phyloP scores from a whole-genome alignment of 2,329 filamentous ascomycete species.

The Neopestalotiopsis clavispora region DNA sequence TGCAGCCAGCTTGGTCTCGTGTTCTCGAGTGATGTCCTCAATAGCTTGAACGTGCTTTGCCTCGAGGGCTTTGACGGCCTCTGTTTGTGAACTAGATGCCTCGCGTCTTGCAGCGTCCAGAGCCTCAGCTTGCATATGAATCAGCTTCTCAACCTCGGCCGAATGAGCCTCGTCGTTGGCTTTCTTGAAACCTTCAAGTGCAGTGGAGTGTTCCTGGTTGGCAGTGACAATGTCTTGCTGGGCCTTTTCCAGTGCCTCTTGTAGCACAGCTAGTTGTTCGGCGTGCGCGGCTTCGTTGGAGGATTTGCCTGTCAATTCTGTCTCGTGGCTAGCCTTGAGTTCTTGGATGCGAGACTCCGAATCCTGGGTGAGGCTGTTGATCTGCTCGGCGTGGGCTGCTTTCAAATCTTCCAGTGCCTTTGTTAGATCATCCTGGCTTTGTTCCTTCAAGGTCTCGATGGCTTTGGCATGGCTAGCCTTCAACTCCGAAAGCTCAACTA shows the following conservation, averaged over 20 bases:
- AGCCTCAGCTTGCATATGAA: slow-evolving; percentile 47
- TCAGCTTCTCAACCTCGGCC: slow-evolving; percentile 51
- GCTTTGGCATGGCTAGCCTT: slow-evolving; percentile 60
- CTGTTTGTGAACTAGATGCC: slow-evolving; percentile 32
- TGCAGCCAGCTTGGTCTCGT: slow-evolving; percentile 36
- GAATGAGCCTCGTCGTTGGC: slow-evolving; percentile 45
- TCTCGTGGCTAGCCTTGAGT: slow-evolving; percentile 29
- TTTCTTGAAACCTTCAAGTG: slow-evolving; percentile 46
- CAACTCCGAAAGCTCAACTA: slow-evolving; percentile 56
- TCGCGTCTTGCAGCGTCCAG: slow-evolving; percentile 51
- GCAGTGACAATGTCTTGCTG: slow-evolving; percentile 39
- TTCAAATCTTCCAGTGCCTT: slow-evolving; percentile 43
- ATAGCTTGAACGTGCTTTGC: slow-evolving; percentile 52
- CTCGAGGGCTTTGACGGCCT: slow-evolving; percentile 41
- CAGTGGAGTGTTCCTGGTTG: slow-evolving; percentile 38
- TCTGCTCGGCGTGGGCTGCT: slow-evolving; percentile 46
- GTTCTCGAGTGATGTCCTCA: slow-evolving; percentile 47
- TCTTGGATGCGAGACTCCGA: slow-evolving; percentile 21
- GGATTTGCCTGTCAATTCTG: slow-evolving; percentile 30
- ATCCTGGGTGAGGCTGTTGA: slow-evolving; percentile 49
- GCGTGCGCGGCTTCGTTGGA: slow-evolving; percentile 27
- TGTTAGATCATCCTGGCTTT: slow-evolving; percentile 44
- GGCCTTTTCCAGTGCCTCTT: slow-evolving; percentile 32
- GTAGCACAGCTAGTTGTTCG: slow-evolving; percentile 34
- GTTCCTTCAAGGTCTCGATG: slow-evolving; percentile 47